Percentiles rank a stretch among this genome's conserved stretches.
Evolutionary conservation across 106 monocot genomes (phyloP).

Genomic region (Alisma plantagoaquatica): DNA sequence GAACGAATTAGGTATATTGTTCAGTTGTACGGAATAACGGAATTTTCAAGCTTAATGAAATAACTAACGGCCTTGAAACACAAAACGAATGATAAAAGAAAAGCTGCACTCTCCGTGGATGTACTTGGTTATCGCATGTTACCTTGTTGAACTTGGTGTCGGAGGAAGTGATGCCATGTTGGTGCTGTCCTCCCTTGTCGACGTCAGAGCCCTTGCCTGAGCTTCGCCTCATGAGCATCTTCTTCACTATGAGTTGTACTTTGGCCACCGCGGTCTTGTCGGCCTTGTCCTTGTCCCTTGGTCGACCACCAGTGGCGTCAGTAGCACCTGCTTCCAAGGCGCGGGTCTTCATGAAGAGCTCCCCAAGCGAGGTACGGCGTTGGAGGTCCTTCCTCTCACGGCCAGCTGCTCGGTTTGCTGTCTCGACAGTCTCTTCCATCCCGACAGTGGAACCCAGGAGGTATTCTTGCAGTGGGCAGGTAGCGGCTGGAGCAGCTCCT

Average conservation of each 20-base stretch:
- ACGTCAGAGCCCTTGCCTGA: too few species aligned
- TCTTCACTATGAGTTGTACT: constrained; percentile 29
- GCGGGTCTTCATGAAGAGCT: constrained; percentile 34
- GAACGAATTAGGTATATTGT: too few species aligned
- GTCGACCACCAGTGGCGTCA: not conserved
- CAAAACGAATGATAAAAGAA: too few species aligned
- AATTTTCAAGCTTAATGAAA: too few species aligned
- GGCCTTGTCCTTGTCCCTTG: not conserved
- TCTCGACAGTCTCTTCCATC: constrained; percentile 19
- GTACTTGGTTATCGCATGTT: too few species aligned
- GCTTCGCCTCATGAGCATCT: constrained; percentile 18
- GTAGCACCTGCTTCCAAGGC: constrained; percentile 2
- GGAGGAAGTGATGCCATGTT: too few species aligned
- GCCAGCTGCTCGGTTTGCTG: constrained; percentile 7
- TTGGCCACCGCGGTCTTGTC: too few species aligned
- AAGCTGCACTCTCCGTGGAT: too few species aligned
- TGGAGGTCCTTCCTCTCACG: constrained; percentile 3
- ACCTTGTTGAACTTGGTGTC: constrained; percentile 25
- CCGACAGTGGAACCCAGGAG: constrained; percentile 27
- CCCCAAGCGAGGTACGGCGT: constrained; percentile 32
- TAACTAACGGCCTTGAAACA: too few species aligned
- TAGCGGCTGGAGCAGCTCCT: too few species aligned
- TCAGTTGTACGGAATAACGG: too few species aligned
- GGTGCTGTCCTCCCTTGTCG: too few species aligned
- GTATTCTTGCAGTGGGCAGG: constrained; percentile 38